Conservation (phyloP, 2,329 filamentous ascomycete species). For the Rhynchosporium graminicola region DNA sequence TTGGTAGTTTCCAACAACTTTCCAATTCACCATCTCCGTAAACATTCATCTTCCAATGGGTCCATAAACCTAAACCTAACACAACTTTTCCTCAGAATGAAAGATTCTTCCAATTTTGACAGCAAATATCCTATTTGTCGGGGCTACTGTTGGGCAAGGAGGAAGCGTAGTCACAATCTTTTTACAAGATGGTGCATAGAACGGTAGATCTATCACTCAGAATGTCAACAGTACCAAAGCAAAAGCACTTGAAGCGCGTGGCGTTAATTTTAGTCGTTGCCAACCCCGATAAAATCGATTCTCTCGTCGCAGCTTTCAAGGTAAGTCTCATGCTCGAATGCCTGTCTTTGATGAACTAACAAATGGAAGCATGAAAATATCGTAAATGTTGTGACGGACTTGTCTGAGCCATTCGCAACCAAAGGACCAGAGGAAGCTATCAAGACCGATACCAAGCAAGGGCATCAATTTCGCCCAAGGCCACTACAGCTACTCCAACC, state of each 20-base stretch:
- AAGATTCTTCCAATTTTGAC: constrained; percentile 11
- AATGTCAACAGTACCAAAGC: constrained; percentile 45
- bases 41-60: neutral
- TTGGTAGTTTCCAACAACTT: too few species aligned
- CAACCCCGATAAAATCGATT: constrained; percentile 45
- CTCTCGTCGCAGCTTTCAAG: constrained; percentile 45
- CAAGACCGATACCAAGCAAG: constrained; percentile 46
- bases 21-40: neutral
- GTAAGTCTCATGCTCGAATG: constrained; percentile 17
- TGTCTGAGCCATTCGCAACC: constrained; percentile 52
- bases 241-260: constrained; percentile 42
- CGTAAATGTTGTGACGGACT: constrained; percentile 59
- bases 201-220: constrained; percentile 49
- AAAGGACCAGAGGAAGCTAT: constrained; percentile 40
- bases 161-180: constrained; percentile 49
- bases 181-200: constrained; percentile 42
- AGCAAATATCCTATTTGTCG: constrained; percentile 44
- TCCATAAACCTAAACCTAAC: neutral
- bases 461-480: constrained; percentile 47
- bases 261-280: constrained; percentile 47
- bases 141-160: constrained; percentile 52
- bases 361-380: constrained; percentile 44
- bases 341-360: constrained; percentile 8
- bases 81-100: neutral
- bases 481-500: constrained; percentile 45